Conservation (phyloP, 345 rosid species). For the Laguncularia racemosa region DNA sequence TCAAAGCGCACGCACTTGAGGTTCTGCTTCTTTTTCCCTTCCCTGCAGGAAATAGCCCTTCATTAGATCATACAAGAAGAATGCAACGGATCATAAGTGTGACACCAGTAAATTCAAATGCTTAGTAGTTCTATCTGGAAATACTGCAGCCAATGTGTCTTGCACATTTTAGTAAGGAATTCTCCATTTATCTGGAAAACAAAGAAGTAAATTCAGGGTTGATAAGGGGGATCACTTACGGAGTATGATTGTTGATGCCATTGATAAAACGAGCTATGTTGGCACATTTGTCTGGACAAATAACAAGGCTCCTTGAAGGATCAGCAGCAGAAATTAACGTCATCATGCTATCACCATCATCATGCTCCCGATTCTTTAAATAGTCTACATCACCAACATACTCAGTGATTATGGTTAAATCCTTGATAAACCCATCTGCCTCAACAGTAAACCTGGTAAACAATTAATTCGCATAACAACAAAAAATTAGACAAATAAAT, state of each 20-base stretch:
- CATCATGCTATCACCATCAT: slow-evolving; percentile 98
- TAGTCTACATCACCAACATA: slow-evolving; percentile 92
- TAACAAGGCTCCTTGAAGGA: slow-evolving; percentile 63
- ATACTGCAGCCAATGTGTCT: not conserved
- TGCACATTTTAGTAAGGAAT: not conserved
- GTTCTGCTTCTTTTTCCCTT: slow-evolving; percentile 92
- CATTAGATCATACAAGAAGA: not conserved
- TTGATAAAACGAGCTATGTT: slow-evolving; percentile 84
- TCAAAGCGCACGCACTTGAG: slow-evolving; percentile 81
- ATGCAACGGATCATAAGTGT: no score
- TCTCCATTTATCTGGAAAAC: no score
- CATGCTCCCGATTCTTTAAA: slow-evolving; percentile 60
- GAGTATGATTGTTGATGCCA: slow-evolving; percentile 89
- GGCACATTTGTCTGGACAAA: slow-evolving; percentile 77
- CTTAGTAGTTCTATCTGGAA: no score
- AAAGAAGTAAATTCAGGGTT: not conserved
- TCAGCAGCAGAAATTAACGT: slow-evolving; percentile 65
- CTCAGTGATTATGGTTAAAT: slow-evolving; percentile 77
- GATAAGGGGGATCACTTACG: slow-evolving; percentile 39
- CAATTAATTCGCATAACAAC: no score
- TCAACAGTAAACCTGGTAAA: slow-evolving; percentile 71
- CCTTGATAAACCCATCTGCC: slow-evolving; percentile 77
- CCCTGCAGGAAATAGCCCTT: slow-evolving; percentile 38
- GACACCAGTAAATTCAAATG: no score
- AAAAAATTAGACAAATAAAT: not conserved